phyloP scores from a whole-genome alignment of 148 eudicot genomes.

The Pouteria glomerata region DNA sequence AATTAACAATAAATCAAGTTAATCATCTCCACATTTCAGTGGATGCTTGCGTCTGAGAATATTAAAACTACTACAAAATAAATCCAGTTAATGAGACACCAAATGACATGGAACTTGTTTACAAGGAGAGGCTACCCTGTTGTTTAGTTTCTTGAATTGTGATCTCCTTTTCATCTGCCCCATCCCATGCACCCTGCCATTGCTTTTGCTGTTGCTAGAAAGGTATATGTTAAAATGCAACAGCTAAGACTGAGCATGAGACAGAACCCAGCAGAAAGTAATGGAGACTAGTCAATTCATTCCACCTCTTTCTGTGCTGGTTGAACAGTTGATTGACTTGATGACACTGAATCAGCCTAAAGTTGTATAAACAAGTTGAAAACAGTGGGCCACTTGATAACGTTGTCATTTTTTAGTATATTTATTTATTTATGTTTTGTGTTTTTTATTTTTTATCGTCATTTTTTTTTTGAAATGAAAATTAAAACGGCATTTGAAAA shows the following conservation, averaged over 20 bases:
- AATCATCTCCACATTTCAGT: not conserved
- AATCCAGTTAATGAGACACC: not conserved
- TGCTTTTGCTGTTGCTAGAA: slow-evolving; percentile 18
- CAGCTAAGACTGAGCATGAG: not conserved
- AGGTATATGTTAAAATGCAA: not conserved
- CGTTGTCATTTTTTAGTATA: too few relatives aligned
- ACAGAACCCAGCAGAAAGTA: not conserved
- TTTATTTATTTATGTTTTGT: too few relatives aligned
- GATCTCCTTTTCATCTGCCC: slow-evolving; percentile 18
- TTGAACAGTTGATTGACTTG: slow-evolving; percentile 23
- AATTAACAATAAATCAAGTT: not conserved
- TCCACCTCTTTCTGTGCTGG: slow-evolving; percentile 20
- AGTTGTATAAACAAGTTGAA: not conserved
- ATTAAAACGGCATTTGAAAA: too few relatives aligned
- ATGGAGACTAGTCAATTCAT: not conserved
- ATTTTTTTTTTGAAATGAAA: too few relatives aligned
- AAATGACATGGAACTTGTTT: not conserved
- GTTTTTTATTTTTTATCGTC: too few relatives aligned
- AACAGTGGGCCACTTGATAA: too few relatives aligned
- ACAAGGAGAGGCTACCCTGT: slow-evolving; percentile 6
- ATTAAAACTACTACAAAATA: not conserved
- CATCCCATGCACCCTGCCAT: slow-evolving; percentile 31
- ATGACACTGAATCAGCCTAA: slow-evolving; percentile 37
- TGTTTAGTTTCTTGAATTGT: slow-evolving; percentile 10
- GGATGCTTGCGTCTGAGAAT: not conserved